Evolutionary conservation across 202 grass and related monocot species (phyloP), one percentile per base, ranked within the genome.

Genomic region (Saccharum hybrid): DNA sequence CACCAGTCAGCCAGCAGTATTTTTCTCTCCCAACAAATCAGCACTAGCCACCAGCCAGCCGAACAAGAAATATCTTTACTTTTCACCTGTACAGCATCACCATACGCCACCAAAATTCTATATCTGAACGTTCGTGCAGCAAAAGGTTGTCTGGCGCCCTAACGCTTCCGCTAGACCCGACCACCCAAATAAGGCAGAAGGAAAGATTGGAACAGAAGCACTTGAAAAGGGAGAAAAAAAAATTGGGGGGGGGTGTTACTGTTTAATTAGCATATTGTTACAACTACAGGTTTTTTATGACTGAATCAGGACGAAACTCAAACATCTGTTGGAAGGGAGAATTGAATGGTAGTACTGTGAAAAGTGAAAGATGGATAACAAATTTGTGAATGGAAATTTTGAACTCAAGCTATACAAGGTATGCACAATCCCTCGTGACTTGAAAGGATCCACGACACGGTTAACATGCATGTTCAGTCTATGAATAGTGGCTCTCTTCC

Each of bases 291-390:
- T 64, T 51, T 64, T 51, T 65, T 64, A 41, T 2, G 11, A 69
- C 77, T 56, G 31, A 30, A 63, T 63, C 41, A 37, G 62, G 18
- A 37, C 62, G 14, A n/a, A 14, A 23, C 52, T 40, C 15, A 3
- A 84, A 78, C 8, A 70, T 57, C 0, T 48, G 40, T 36, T 57
- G 5, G 4, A 63, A 14, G 61, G 10, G 61, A 30, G 61, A 31
- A 40, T 34, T 40, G 34, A 45, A 65, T 12, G 61, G 67, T 38
- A 56, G 8, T 21, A 57, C 76, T 21, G 3, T 74, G 56, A 51
- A 61, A 64, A 66, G 43, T 16, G 18, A 59, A 83, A 70, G 19
- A 39, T 65, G 83, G 75, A 52, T 18, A 56, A 9, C 57, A 80
- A 57, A 45, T 81, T 31, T 13, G 22, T 28, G 5, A 36, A 31